A percentile compares a stretch with the other conserved stretches of the same genome.
phyloP scores from a whole-genome alignment of 2,329 filamentous ascomycete species.

The Calonectria pseudoreteaudii region DNA sequence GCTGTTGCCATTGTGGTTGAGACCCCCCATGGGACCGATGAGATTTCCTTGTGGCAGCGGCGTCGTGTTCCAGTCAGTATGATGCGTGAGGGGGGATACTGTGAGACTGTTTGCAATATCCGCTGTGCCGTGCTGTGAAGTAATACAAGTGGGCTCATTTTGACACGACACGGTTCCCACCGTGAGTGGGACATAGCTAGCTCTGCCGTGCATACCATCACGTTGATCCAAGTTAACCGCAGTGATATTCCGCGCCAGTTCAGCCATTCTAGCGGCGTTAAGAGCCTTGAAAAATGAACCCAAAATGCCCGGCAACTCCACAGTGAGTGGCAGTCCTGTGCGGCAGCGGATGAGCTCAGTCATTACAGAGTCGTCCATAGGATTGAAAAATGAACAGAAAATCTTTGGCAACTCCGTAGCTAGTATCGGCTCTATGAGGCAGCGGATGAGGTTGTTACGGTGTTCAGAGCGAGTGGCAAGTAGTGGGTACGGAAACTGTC shows the following conservation, averaged over 20 bases:
- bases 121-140: no score
- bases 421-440: background rate
- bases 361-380: fast-evolving
- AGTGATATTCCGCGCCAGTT: background rate
- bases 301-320: background rate
- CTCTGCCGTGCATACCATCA: no score
- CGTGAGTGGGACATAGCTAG: no score
- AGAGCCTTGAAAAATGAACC: background rate
- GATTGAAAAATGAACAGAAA: background rate
- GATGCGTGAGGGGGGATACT: no score
- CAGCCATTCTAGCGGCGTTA: fast-evolving
- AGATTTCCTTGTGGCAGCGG: no score
- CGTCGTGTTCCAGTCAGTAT: no score
- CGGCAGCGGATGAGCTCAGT: background rate
- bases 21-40: no score
- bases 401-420: background rate
- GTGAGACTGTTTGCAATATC: no score
- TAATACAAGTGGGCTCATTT: no score
- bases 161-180: no score
- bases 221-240: background rate
- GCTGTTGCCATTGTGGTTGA: no score
- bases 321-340: background rate
- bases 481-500: fast-evolving
- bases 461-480: background rate
- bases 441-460: background rate